Percentiles rank a stretch among this genome's conserved stretches.
Evolutionary conservation across 495 filamentous ascomycete species (phyloP).

Genomic region (Usnea hakonensis): DNA sequence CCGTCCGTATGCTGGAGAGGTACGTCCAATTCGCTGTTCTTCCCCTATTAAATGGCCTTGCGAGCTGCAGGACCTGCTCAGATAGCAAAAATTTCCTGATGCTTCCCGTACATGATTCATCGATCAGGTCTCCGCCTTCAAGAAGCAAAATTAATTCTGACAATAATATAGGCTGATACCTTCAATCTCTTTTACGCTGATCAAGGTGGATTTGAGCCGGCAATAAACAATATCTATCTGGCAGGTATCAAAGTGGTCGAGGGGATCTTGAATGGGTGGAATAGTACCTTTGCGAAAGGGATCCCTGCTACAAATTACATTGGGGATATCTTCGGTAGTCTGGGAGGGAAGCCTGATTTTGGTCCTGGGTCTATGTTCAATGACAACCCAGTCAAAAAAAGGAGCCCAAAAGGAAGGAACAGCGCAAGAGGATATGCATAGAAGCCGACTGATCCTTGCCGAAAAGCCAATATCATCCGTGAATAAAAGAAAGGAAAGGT

Average conservation of each 20-base stretch:
- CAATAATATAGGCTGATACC: constrained; percentile 26
- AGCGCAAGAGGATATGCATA: constrained; percentile 4
- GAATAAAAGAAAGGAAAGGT: neutral
- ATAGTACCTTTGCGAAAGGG: constrained; percentile 48
- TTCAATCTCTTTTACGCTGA: constrained; percentile 51
- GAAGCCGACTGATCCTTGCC: neutral
- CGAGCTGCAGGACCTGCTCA: neutral
- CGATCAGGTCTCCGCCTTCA: neutral
- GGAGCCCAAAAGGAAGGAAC: constrained; percentile 15
- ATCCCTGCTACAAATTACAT: constrained; percentile 61
- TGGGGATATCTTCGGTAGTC: constrained; percentile 61
- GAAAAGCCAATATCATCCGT: neutral
- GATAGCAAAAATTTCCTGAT: neutral
- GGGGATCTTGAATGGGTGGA: constrained; percentile 57
- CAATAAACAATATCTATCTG: constrained; percentile 57
- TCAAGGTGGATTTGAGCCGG: constrained; percentile 51
- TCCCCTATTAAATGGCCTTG: neutral
- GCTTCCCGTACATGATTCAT: neutral
- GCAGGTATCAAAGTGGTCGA: constrained; percentile 60
- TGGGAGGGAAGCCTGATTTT: constrained; percentile 61
- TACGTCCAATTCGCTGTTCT: neutral
- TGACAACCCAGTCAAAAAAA: constrained; percentile 22
- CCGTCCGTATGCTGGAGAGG: constrained; percentile 51
- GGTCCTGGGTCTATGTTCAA: constrained; percentile 42
- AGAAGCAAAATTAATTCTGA: neutral